A percentile compares a stretch with the other conserved stretches of the same genome.
Evolutionary conservation across 1,139 yeast species (phyloP).

Genomic region (Magnusiomyces starmeri): DNA sequence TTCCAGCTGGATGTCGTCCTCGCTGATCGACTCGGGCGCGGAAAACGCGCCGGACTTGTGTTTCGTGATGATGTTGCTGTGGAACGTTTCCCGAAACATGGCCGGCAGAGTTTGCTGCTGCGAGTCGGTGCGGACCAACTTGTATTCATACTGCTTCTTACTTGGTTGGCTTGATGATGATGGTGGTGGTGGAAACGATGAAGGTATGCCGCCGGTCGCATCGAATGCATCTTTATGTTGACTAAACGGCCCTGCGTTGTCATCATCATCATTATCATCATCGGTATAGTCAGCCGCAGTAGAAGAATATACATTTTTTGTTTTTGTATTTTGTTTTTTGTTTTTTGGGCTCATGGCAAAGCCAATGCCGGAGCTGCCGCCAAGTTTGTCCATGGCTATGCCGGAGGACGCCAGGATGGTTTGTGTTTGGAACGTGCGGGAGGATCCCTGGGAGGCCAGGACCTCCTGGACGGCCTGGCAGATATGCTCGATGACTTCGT

Average conservation of each 20-base stretch:
- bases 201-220: too few relatives aligned
- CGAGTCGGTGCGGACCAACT: conserved; percentile 57
- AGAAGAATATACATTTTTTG: too few relatives aligned
- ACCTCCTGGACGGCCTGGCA: conserved; percentile 44
- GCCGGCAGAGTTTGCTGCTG: conserved; percentile 52
- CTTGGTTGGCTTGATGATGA: too few relatives aligned
- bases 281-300: too few relatives aligned
- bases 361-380: background rate
- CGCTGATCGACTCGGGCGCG: too few relatives aligned
- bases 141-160: conserved; percentile 30
- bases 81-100: conserved; percentile 27
- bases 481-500: conserved; percentile 67
- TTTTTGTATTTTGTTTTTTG: background rate
- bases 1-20: background rate
- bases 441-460: conserved; percentile 55
- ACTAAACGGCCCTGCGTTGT: background rate
- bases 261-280: background rate
- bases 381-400: background rate
- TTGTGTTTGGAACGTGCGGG: conserved; percentile 66
- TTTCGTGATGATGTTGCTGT: too few relatives aligned
- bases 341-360: background rate
- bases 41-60: too few relatives aligned
- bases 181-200: too few relatives aligned
- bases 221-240: too few relatives aligned
- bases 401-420: conserved; percentile 35